phyloP scores from a whole-genome alignment of 371 early-diverging fungal species.

The Haplosporangium sp. region DNA sequence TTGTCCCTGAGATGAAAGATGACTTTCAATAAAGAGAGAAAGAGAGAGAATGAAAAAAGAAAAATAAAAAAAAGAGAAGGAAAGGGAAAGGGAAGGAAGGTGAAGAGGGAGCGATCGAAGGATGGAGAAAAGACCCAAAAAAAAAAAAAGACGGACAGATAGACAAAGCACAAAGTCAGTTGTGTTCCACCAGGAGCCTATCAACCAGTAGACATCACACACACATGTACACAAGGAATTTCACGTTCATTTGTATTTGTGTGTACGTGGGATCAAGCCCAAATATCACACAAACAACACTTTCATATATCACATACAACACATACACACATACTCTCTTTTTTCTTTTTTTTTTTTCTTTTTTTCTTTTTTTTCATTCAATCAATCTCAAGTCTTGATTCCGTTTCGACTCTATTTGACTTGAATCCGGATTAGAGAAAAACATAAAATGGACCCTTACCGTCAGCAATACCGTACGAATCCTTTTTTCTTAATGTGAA shows the following conservation, averaged over 20 bases:
- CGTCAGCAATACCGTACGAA: constrained; percentile 51
- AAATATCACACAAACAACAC: no score
- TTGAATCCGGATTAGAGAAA: constrained; percentile 2
- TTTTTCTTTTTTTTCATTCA: background rate
- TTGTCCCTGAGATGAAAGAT: background rate
- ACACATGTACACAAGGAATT: background rate
- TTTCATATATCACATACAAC: background rate
- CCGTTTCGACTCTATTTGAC: background rate
- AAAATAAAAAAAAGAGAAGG: background rate
- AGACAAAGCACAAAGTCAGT: no score
- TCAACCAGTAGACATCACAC: background rate
- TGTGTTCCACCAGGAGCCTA: background rate
- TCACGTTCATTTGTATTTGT: constrained; percentile 4
- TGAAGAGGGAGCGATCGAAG: background rate
- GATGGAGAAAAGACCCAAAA: constrained; percentile 5
- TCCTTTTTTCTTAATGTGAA: background rate
- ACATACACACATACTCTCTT: background rate
- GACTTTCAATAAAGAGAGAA: background rate
- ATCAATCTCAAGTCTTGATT: background rate
- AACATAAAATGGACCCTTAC: constrained; percentile 42
- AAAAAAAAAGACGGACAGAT: no score
- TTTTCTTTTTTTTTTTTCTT: background rate
- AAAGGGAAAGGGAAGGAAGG: background rate
- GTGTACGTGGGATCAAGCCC: constrained; percentile 19
- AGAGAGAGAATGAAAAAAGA: background rate